Base-by-base conservation (phyloP, 305 asterid genomes). In the Withania somnifera region DNA sequence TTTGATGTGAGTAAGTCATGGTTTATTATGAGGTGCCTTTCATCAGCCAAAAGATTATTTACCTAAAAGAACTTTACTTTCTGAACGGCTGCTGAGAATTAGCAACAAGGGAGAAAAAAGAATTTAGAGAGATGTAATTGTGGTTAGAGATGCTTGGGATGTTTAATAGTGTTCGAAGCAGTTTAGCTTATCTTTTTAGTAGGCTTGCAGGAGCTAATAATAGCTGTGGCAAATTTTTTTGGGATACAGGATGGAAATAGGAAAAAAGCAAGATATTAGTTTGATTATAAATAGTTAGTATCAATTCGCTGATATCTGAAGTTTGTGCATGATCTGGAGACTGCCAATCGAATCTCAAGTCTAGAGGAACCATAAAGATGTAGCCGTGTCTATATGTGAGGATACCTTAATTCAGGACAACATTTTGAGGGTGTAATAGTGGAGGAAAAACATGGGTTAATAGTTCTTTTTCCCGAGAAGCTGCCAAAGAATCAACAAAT, bases 361-460 rank as follows among this genome's bases (percentile, higher is more conserved):
- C 7, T 51, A 15, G 4, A 15, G 22, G 57, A 22, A 8, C 22
- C 57, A 1, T 52, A 52, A 15, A 17, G 17, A 52, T 52, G 57
- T 52, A 52, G 10, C 57, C 57, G 15, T 17, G 2, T 52, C 17
- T 52, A 53, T 53, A 53, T 53, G 60, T 53, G 60, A 53, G 22
- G 60, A 53, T 53, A 53, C n/a, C 26, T 53, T 8, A 19, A 53
- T 7, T 53, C 60, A 53, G 60, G 60, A 53, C 60, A 53, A 53
- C 60, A 53, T 53, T n/a, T 53, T 53, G 60, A 53, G 60, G 60
- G 57, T 15, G 22, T 15, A 52, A 52, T 20, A 52, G 57, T 0
- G 20, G 22, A 6, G 60, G 24, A 85, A 84, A 57, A 86, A 81
- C 77, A 75, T 81, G 28, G 86, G 24, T 50, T n/a, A 53, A 53